These are phyloP conservation scores for Exophiala viscosa DNA, from an alignment of 2,329 filamentous ascomycete species.

Conservation along the genomic window DNA sequence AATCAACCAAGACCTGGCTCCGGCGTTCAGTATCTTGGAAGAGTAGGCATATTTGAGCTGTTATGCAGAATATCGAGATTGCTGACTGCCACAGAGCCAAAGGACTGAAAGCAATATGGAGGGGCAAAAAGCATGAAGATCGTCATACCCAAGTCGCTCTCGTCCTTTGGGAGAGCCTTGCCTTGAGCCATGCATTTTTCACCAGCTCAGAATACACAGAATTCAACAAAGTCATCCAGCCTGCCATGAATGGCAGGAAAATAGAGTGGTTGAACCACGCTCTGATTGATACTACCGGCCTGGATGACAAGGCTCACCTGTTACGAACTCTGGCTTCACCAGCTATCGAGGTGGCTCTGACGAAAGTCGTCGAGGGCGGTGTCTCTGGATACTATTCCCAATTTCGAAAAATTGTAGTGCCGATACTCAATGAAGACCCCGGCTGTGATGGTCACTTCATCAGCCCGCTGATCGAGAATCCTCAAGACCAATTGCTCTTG, in stretches of 20 bases:
- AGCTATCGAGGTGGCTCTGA: constrained; percentile 16
- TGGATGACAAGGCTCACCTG: constrained; percentile 10
- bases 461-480: constrained; percentile 11
- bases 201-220: constrained; percentile 10
- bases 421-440: constrained; percentile 10
- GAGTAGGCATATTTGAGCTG: background rate
- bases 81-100: constrained; percentile 5
- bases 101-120: constrained; percentile 12
- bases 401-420: constrained; percentile 10
- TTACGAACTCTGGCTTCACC: constrained; percentile 2
- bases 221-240: constrained; percentile 14
- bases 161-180: constrained; percentile 10
- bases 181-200: constrained; percentile 13
- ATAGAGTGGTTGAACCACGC: constrained; percentile 17
- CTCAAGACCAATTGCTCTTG: constrained; percentile 15
- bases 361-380: constrained; percentile 17
- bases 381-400: constrained; percentile 13
- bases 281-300: constrained; percentile 1
- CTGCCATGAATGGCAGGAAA: constrained; percentile 12
- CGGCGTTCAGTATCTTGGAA: constrained; percentile 10
- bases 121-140: constrained; percentile 16
- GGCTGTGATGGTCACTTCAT: constrained; percentile 17
- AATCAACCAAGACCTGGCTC: constrained; percentile 14
- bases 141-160: constrained; percentile 14
- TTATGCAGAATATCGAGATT: background rate